Percentiles rank a stretch among this genome's conserved stretches.
These are phyloP conservation scores for Leccinum subspadiceum DNA, from an alignment of 1,284 basidiomycete species.

Conservation along the genomic window DNA sequence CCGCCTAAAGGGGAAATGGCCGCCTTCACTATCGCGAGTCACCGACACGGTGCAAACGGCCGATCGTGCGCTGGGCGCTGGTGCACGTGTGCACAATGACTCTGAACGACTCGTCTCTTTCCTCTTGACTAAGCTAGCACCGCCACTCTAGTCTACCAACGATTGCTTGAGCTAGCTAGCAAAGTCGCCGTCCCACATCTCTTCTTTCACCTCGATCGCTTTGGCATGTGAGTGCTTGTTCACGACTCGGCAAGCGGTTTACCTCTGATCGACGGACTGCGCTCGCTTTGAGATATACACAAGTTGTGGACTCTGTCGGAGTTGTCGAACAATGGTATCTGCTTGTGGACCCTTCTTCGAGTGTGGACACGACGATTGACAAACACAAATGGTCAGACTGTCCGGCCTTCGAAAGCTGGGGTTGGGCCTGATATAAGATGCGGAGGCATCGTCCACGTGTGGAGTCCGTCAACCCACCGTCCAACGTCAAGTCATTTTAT, in stretches of 20 bases:
- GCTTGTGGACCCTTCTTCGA: neutral
- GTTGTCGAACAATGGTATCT: conserved; percentile 21
- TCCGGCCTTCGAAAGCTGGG: conserved; percentile 1
- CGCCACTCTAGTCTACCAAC: neutral
- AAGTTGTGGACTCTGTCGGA: conserved; percentile 15
- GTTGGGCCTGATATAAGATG: conserved; percentile 19
- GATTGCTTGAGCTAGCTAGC: neutral
- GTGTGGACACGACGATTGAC: conserved; percentile 6
- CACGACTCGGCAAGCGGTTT: neutral
- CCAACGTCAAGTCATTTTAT: neutral
- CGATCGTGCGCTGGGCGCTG: neutral
- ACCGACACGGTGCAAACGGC: neutral
- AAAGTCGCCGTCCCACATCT: neutral
- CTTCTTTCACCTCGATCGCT: conserved; percentile 1
- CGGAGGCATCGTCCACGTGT: neutral
- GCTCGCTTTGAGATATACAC: neutral
- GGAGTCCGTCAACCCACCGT: neutral
- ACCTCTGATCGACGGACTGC: neutral
- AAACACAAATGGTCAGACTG: conserved; percentile 9
- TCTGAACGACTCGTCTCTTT: too few species aligned
- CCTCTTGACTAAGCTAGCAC: neutral
- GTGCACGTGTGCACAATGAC: neutral
- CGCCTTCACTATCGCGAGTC: neutral
- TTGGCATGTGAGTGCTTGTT: conserved; percentile 11
- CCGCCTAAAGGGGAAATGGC: neutral